Conservation (phyloP, 2,329 filamentous ascomycete genomes). For the Penicillium sp. region DNA sequence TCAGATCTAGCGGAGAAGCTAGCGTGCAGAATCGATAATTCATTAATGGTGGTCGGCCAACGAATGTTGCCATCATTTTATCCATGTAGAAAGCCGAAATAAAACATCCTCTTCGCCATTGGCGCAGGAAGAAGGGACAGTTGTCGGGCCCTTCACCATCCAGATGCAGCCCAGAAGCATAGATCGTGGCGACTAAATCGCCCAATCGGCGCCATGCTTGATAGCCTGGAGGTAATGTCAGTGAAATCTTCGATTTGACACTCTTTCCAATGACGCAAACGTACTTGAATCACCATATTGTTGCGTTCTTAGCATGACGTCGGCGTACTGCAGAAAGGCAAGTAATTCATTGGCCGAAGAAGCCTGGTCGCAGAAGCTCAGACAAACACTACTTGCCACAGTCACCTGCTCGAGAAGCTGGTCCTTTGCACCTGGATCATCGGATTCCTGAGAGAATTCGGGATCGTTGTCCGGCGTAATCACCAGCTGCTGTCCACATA, state of each 20-base stretch:
- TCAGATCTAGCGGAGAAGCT: constrained; percentile 35
- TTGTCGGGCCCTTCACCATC: constrained; percentile 30
- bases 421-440: constrained; percentile 26
- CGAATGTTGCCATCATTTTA: constrained; percentile 50
- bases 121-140: constrained; percentile 41
- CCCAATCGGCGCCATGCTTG: constrained; percentile 49
- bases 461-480: constrained; percentile 31
- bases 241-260: not conserved
- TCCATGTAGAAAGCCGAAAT: constrained; percentile 47
- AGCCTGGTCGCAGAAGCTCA: constrained; percentile 34
- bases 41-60: constrained; percentile 51
- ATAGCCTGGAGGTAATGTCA: constrained; percentile 36
- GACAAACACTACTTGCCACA: constrained; percentile 35
- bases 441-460: constrained; percentile 22
- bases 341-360: constrained; percentile 34
- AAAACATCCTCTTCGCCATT: constrained; percentile 44
- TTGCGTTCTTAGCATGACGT: constrained; percentile 33
- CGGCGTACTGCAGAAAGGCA: constrained; percentile 37
- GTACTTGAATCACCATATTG: constrained; percentile 37
- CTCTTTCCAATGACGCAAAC: constrained; percentile 20
- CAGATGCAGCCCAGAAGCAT: constrained; percentile 50
- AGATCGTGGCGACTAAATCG: constrained; percentile 48
- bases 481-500: constrained; percentile 38
- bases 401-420: constrained; percentile 31
- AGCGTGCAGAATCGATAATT: constrained; percentile 45